Evolutionary conservation across 2,329 filamentous ascomycete genomes (phyloP).

Genomic region (Exophiala sp.): DNA sequence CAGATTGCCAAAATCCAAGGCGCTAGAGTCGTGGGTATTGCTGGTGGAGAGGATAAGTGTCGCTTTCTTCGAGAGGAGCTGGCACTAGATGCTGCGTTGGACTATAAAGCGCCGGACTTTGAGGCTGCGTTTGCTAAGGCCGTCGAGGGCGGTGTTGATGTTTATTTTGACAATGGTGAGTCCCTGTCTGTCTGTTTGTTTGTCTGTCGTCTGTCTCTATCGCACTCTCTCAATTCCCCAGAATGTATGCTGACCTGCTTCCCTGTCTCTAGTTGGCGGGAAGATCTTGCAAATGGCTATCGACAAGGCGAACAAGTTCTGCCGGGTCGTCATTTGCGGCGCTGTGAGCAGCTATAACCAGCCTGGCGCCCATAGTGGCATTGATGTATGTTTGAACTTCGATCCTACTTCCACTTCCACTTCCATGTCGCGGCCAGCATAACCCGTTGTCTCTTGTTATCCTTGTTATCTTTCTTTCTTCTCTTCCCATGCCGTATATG

Average conservation of each 20-base stretch:
- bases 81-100: slow-evolving; percentile 59
- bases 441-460: too few species aligned
- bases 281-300: slow-evolving; percentile 12
- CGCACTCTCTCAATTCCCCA: too few species aligned
- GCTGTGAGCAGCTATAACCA: slow-evolving; percentile 44
- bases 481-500: too few species aligned
- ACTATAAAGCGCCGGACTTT: slow-evolving; percentile 60
- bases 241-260: too few species aligned
- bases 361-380: neutral
- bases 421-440: too few species aligned
- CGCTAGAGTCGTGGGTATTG: slow-evolving; percentile 56
- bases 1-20: slow-evolving; percentile 47
- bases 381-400: neutral
- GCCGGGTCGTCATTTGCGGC: slow-evolving; percentile 49
- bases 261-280: slow-evolving; percentile 18
- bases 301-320: neutral
- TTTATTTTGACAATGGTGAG: slow-evolving; percentile 61
- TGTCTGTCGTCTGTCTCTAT: neutral
- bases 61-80: slow-evolving; percentile 57
- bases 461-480: slow-evolving; percentile 42
- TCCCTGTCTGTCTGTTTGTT: too few species aligned
- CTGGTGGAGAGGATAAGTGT: slow-evolving; percentile 61
- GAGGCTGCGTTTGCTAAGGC: slow-evolving; percentile 38
- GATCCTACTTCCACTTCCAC: too few species aligned
- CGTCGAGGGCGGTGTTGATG: slow-evolving; percentile 48